Base-by-base conservation (phyloP, 768 basidiomycete species). In the Steccherinum ochraceum region DNA sequence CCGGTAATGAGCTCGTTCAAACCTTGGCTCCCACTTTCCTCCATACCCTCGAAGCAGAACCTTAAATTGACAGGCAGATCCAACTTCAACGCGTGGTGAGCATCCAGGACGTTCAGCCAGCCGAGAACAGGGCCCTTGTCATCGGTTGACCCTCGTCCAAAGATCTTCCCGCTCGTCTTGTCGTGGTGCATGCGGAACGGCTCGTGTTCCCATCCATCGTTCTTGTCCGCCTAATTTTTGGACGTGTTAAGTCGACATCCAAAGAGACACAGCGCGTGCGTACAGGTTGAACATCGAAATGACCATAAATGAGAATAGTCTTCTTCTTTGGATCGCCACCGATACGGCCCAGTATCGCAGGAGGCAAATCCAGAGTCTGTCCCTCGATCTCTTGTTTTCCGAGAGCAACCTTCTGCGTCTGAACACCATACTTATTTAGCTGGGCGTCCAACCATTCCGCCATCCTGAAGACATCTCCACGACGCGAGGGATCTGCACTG, bases 21-120 rank as follows among this genome's bases (percentile, higher is more conserved):
- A 2, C 93, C 93, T 58, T 90, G 89, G 35, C 86, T 89, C 4
- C 94, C 94, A 54, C 78, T 86, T 72, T 97, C 94, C 66, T 97
- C 94, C 94, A 96, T 97, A 4, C 89, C 94, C 67, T 97, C 94
- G 59, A 97, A 93, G 72, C 88, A 90, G 73, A 89, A 83, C 55
- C 81, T 79, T 48, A 96, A 69, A 65, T 96, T 96, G 23, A 96
- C 90, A 1, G 93, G 93, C 18, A 95, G 76, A 24, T 80, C 77
- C 30, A 80, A 69, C 35, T 77, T 72, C 35, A 78, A 76, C 52
- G 81, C 70, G 42, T 76, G 69, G 50, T 95, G 91, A 46, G 89
- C 92, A 60, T 94, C 84, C 42, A 95, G 73, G 41, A 92, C 84
- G 61, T 93, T 92, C 51, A 93, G 66, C 91, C 91, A 93, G n/a